These are phyloP conservation scores for Myrica gale DNA, from an alignment of 306 rosid genomes.

Conservation along the genomic window DNA sequence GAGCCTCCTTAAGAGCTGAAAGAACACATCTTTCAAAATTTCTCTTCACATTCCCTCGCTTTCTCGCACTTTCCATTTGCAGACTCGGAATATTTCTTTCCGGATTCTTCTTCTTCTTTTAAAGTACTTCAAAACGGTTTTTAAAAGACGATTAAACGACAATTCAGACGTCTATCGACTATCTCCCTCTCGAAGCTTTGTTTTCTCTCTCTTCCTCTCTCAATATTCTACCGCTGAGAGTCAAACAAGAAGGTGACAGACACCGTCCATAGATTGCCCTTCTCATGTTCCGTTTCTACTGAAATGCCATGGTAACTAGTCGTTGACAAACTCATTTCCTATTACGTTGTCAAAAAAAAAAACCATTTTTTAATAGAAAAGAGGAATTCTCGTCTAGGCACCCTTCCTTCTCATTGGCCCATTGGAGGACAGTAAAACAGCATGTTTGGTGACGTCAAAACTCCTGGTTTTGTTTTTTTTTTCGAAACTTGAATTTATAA, in stretches of 20 bases:
- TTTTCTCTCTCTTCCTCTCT: not conserved
- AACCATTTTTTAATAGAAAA: not conserved
- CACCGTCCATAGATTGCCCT: conserved; percentile 10
- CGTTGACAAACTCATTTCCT: conserved; percentile 3
- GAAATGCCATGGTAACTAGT: not conserved
- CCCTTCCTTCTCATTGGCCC: not conserved
- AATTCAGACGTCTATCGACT: not conserved
- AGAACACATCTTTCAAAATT: not conserved
- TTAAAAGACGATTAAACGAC: conserved; percentile 14
- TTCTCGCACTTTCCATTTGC: conserved; percentile 17
- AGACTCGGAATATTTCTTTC: not conserved
- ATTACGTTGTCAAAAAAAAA: not conserved
- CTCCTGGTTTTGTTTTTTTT: no score
- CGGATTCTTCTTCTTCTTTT: not conserved
- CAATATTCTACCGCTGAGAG: conserved; percentile 2
- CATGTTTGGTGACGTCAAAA: no score
- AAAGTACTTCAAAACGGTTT: not conserved
- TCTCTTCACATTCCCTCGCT: conserved; percentile 14
- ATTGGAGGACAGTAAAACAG: no score
- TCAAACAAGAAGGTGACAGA: not conserved
- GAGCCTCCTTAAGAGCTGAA: conserved; percentile 13
- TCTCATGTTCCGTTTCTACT: not conserved
- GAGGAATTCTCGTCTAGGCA: not conserved
- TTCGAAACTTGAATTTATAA: no score
- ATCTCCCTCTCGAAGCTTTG: not conserved